A percentile compares a stretch with the other conserved stretches of the same genome.
Evolutionary conservation across 2,329 filamentous ascomycete species (phyloP).

Genomic region (Cordyceps fumosorosea): DNA sequence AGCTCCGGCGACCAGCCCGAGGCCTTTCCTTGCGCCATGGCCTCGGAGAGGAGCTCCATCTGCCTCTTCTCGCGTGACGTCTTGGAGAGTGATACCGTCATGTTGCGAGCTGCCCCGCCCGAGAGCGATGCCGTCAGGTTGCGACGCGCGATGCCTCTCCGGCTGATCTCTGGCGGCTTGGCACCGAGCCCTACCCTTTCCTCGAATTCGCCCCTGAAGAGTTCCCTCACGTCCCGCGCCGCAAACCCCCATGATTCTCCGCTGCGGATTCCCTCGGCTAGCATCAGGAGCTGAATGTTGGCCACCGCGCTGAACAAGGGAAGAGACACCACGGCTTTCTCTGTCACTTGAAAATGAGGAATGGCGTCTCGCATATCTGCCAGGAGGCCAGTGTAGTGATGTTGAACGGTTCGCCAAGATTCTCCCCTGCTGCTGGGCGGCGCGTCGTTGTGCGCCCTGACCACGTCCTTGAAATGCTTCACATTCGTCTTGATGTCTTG

Average conservation of each 20-base stretch:
- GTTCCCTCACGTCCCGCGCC: background rate
- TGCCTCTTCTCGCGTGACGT: background rate
- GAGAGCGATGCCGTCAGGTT: background rate
- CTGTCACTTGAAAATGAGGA: background rate
- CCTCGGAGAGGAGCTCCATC: background rate
- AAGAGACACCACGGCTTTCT: background rate
- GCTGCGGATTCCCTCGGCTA: background rate
- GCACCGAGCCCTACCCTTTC: too few relatives aligned
- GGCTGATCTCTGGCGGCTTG: too few relatives aligned
- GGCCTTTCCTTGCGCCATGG: background rate
- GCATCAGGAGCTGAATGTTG: background rate
- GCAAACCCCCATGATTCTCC: background rate
- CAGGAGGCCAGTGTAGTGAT: background rate
- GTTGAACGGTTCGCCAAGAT: too few relatives aligned
- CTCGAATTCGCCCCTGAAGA: background rate
- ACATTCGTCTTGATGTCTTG: too few relatives aligned
- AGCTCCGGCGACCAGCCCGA: background rate
- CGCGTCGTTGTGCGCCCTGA: too few relatives aligned
- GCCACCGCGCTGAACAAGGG: background rate
- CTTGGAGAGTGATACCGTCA: too few relatives aligned
- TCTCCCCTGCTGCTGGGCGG: too few relatives aligned
- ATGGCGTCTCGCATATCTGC: background rate
- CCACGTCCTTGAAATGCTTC: too few relatives aligned
- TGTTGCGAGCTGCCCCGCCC: background rate
- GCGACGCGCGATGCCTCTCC: background rate